Evolutionary conservation across 805 yeast genomes (phyloP), one percentile per base, ranked within the genome.

Genomic region (Saturnispora silvae): DNA sequence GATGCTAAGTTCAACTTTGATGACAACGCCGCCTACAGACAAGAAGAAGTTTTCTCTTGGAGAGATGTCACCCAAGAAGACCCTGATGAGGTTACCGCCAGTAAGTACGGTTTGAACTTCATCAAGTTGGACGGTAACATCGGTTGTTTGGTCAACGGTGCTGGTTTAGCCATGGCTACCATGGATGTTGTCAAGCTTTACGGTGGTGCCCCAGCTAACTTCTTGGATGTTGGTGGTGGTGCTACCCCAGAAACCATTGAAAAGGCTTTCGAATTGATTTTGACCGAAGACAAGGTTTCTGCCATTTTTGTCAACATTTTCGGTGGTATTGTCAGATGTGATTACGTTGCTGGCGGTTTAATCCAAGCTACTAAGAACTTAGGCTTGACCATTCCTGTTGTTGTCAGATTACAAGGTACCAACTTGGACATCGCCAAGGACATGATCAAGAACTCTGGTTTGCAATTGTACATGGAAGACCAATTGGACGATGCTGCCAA

Each of bases 151-250:
- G 99, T 92, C 61, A 92, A 92, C 65, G 99, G 99, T 71, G 99
- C 99, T 42, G 99, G 99, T 64, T 75, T 92, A 60, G 99, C 99
- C 55, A 92, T 92, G 99, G 99, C 99, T 53, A 92, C 99, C 49
- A 87, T 92, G 96, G 99, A 92, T 66, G 94, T 94, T 61, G 85
- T 92, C 70, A 86, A 92, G 70, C 76, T 92, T 54, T 83, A 86
- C 69, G 96, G 97, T 56, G 99, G 99, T 63, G 82, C 77, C 51
- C 99, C 99, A 54, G 99, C 98, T 49, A 92, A 92, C 74, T 92
- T 92, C 76, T 76, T 92, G 61, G 99, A 92, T 71, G 92, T 96
- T 65, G 99, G 99, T 72, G 99, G 99, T 71, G 95, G 96, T 64
- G 98, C 99, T 53, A 92, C 97, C 46, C 96, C 97, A 50, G 82